A percentile compares a stretch with the other conserved stretches of the same genome.
Evolutionary conservation across 306 rosid species (phyloP).

Genomic region (Dalbergia cultrata): DNA sequence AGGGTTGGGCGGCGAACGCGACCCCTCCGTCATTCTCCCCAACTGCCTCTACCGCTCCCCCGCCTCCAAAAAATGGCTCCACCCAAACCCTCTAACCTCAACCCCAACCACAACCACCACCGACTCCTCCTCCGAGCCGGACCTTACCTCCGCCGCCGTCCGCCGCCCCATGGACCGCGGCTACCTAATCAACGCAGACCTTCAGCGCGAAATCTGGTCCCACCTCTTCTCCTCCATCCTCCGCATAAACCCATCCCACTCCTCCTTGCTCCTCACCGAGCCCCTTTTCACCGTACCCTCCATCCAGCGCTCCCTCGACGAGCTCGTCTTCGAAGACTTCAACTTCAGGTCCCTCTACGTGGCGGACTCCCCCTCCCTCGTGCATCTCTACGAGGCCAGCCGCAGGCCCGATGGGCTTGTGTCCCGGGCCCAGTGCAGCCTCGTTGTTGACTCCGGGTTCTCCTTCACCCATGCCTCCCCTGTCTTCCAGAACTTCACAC

Average conservation of each 20-base stretch:
- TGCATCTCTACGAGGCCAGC: slow-evolving; percentile 84
- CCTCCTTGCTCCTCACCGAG: slow-evolving; percentile 85
- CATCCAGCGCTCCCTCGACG: slow-evolving; percentile 80
- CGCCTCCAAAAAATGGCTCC: slow-evolving; percentile 88
- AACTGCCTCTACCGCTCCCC: slow-evolving; percentile 81
- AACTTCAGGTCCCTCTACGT: slow-evolving; percentile 74
- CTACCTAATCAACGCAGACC: slow-evolving; percentile 88
- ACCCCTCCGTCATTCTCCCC: slow-evolving; percentile 74
- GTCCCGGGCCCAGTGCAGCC: slow-evolving; percentile 84
- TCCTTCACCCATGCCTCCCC: slow-evolving; percentile 93
- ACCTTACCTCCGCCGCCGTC: slow-evolving; percentile 91
- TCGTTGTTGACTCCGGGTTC: slow-evolving; percentile 92
- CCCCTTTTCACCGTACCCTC: slow-evolving; percentile 92
- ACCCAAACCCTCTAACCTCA: slow-evolving; percentile 60
- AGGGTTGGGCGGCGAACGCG: slow-evolving; percentile 81
- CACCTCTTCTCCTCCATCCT: slow-evolving; percentile 79
- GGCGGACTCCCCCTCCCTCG: slow-evolving; percentile 78
- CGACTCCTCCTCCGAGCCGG: slow-evolving; percentile 47
- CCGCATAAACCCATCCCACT: slow-evolving; percentile 64
- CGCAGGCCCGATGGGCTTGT: slow-evolving; percentile 67
- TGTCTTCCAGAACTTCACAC: slow-evolving; percentile 82
- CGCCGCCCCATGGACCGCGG: slow-evolving; percentile 96
- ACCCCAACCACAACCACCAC: slow-evolving; percentile 27
- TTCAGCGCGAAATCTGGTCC: slow-evolving; percentile 95
- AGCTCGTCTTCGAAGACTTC: slow-evolving; percentile 92